Percentiles rank a stretch among this genome's conserved stretches.
Conservation (phyloP, 768 basidiomycete genomes). For the Russula sp. region DNA sequence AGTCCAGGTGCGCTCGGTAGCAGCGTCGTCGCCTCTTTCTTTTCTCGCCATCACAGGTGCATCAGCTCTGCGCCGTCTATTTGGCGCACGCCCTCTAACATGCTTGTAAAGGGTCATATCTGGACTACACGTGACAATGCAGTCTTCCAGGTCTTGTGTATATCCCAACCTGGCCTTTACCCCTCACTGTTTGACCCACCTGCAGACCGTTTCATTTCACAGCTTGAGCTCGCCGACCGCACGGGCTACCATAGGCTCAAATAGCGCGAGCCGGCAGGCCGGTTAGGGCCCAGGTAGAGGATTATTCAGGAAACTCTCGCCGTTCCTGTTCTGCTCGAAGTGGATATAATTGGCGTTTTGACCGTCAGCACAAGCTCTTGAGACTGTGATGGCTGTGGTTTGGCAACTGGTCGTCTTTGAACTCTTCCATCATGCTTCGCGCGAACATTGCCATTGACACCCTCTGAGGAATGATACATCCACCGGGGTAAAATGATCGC, state of each 20-base stretch:
- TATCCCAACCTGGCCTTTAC: neutral
- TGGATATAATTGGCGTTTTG: constrained; percentile 30
- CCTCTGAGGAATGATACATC: neutral
- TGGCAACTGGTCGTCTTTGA: neutral
- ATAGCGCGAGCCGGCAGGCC: constrained; percentile 5
- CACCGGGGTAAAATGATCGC: neutral
- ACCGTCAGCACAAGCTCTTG: constrained; percentile 20
- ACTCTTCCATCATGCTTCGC: neutral
- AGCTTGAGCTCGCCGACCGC: neutral
- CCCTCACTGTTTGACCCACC: neutral
- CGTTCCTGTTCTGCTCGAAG: constrained; percentile 17
- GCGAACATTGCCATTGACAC: neutral
- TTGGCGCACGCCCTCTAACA: neutral
- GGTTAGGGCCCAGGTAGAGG: constrained; percentile 8
- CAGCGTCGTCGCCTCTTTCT: neutral
- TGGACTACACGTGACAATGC: constrained; percentile 5
- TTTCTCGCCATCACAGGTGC: neutral
- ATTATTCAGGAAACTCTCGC: constrained; percentile 16
- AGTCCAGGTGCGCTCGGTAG: neutral
- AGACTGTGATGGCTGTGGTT: neutral
- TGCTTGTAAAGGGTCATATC: neutral
- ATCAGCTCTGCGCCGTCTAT: neutral
- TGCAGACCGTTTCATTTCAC: neutral
- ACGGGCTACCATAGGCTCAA: constrained; percentile 8
- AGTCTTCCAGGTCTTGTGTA: constrained; percentile 9